These are phyloP conservation scores for Oehlia diaphana DNA, from an alignment of 192 early-diverging fungal genomes.

Conservation along the genomic window DNA sequence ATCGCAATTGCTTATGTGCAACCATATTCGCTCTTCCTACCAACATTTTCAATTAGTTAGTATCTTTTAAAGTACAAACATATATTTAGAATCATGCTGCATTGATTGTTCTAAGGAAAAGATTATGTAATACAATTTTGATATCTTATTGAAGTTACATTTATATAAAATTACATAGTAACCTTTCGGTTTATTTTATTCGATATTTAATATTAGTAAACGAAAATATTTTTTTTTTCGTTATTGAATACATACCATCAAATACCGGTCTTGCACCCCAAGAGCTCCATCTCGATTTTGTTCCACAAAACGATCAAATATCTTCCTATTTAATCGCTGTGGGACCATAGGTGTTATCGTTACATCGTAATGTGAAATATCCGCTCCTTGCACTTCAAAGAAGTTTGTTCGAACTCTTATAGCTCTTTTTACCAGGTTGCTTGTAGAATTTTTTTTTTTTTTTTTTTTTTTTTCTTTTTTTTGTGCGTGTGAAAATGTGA, in stretches of 20 bases:
- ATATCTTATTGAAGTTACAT: no score
- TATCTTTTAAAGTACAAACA: neutral
- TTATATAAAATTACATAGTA: no score
- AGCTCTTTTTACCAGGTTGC: conserved; percentile 37
- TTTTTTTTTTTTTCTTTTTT: no score
- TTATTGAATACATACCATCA: conserved; percentile 46
- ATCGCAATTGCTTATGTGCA: conserved; percentile 50
- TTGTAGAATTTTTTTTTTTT: no score
- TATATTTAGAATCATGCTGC: no score
- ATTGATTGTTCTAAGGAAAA: no score
- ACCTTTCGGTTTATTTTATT: neutral
- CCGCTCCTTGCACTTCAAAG: conserved; percentile 65
- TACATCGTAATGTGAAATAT: conserved; percentile 85
- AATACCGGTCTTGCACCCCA: conserved; percentile 69
- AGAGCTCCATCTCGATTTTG: conserved; percentile 49
- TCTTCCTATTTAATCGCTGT: conserved; percentile 64
- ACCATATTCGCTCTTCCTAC: conserved; percentile 82
- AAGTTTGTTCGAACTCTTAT: conserved; percentile 66
- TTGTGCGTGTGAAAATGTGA: no score
- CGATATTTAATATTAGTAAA: no score
- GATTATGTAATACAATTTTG: no score
- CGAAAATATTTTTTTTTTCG: no score
- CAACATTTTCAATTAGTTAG: conserved; percentile 34
- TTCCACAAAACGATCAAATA: conserved; percentile 67
- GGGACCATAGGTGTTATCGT: conserved; percentile 74